Evolutionary conservation across 305 asterid species (phyloP).

Genomic region (Fraxinus nigra): DNA sequence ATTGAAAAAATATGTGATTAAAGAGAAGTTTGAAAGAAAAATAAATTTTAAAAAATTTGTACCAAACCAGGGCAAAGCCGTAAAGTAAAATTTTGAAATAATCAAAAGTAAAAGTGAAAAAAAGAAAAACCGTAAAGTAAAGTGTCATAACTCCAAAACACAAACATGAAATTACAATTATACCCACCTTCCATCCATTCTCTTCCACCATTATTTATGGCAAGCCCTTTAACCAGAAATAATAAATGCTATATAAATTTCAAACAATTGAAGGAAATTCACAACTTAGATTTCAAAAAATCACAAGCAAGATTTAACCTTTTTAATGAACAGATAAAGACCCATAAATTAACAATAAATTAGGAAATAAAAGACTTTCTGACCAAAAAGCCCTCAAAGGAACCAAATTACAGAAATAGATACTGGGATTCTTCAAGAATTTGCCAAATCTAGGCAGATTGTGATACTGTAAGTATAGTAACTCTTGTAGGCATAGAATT

Average conservation of each 20-base stretch:
- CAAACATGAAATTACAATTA: background rate
- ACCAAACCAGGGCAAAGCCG: background rate
- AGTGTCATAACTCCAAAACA: background rate
- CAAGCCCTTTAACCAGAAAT: constrained; percentile 7
- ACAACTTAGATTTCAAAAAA: background rate
- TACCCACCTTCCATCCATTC: background rate
- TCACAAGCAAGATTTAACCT: background rate
- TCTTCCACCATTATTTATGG: background rate
- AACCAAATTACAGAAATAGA: constrained; percentile 21
- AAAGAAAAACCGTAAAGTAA: background rate
- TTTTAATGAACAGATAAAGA: background rate
- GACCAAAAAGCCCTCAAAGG: constrained; percentile 1
- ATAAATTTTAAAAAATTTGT: background rate
- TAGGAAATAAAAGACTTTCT: background rate
- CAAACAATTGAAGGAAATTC: background rate
- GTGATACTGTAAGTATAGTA: constrained; percentile 13
- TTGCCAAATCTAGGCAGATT: constrained; percentile 28
- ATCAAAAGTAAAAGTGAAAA: background rate
- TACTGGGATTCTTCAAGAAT: background rate
- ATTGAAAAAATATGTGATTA: too few species aligned
- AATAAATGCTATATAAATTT: background rate
- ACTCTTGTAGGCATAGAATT: background rate
- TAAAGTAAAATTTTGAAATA: too few species aligned
- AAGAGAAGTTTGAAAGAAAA: background rate
- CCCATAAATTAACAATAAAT: background rate